These are phyloP conservation scores for Basidiobolus meristosporus DNA, from an alignment of 371 early-diverging fungal genomes.

Conservation along the genomic window DNA sequence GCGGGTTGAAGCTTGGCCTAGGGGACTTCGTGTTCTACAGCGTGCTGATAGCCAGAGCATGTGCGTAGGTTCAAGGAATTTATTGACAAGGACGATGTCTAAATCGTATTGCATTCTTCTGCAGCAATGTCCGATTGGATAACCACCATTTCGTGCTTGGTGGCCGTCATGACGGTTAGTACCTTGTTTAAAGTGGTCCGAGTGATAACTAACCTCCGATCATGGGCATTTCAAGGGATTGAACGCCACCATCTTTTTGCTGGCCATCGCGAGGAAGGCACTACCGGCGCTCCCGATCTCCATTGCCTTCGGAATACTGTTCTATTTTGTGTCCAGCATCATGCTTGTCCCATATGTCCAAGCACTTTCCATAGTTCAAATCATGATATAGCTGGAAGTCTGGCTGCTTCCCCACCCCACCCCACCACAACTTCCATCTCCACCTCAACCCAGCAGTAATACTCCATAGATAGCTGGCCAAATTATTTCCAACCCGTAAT, in stretches of 20 bases:
- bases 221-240: slow-evolving; percentile 22
- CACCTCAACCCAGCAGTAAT: too few species aligned
- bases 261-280: slow-evolving; percentile 63
- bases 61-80: slow-evolving; percentile 10
- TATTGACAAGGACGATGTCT: neutral
- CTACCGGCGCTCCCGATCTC: slow-evolving; percentile 75
- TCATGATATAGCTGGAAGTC: slow-evolving; percentile 8
- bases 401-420: too few species aligned
- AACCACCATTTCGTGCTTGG: slow-evolving; percentile 56
- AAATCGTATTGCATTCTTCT: neutral
- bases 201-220: neutral
- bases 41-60: slow-evolving; percentile 64
- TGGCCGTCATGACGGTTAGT: slow-evolving; percentile 50
- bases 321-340: slow-evolving; percentile 46
- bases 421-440: too few species aligned
- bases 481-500: too few species aligned
- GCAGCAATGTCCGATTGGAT: slow-evolving; percentile 70
- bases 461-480: too few species aligned
- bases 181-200: neutral
- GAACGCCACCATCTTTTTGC: slow-evolving; percentile 64
- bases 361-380: slow-evolving; percentile 7
- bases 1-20: slow-evolving; percentile 63
- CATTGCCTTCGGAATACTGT: slow-evolving; percentile 70
- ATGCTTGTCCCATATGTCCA: slow-evolving; percentile 37
- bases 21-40: slow-evolving; percentile 86